Base-by-base conservation (phyloP, 768 basidiomycete genomes). In the Tremella mesenterica region DNA sequence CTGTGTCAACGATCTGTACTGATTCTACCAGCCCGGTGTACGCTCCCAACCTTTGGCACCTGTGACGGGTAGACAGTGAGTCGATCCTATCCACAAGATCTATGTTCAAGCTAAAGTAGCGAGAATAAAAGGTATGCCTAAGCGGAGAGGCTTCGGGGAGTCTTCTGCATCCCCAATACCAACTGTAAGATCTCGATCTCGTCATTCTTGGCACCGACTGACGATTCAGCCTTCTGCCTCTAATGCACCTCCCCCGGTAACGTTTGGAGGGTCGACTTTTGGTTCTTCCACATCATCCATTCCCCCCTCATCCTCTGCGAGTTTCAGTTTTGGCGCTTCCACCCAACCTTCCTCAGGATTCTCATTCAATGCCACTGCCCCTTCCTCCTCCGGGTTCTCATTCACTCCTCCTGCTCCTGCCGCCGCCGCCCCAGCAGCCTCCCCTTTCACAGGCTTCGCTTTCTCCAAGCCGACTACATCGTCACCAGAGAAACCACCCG, bases 61-160 rank as follows among this genome's bases (percentile, higher is more conserved):
- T 30, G 55, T 60, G 16, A 65, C 56, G 46, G 67, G 67, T 20
- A 48, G 67, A 63, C 41, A 46, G 67, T 69, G 48, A 53, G 18
- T 16, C 34, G 12, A 23, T n/a, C n/a, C n/a, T n/a, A n/a, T n/a
- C n/a, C n/a, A n/a, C n/a, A n/a, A n/a, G n/a, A n/a, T n/a, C n/a
- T n/a, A n/a, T n/a, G 21, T 2, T 16, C n/a, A 48, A 18, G 52
- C 54, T 56, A 50, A 64, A 50, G 4, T 8, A 20, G 5, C 1
- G 6, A 63, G 63, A 20, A 67, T 72, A 29, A 54, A 69, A 56
- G 66, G 66, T 20, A 49, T 72, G 56, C 71, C 71, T n/a, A 70
- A 72, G 55, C 60, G 70, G 29, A 52, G 47, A 26, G 55, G 50
- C 1, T 16, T 52, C 29, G 48, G 44, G 16, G 33, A 28, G n/a